Percentiles rank a stretch among this genome's conserved stretches.
phyloP scores from a whole-genome alignment of 176 grass and related monocot species.

The Puccinellia tenuiflora region DNA sequence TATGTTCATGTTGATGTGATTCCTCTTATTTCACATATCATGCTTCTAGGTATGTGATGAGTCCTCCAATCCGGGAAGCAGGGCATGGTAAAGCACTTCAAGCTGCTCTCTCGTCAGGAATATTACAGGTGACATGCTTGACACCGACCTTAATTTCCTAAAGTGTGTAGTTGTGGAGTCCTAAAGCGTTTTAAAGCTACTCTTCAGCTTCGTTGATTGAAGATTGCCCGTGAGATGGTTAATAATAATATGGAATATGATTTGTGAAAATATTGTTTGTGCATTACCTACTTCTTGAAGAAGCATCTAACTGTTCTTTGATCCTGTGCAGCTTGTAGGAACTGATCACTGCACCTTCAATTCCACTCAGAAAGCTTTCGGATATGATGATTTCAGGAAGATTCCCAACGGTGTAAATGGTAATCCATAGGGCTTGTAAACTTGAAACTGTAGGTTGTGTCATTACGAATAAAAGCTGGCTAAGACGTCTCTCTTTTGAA shows the following conservation, averaged over 20 bases:
- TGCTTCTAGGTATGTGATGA: constrained; percentile 90
- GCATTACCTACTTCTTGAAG: background rate
- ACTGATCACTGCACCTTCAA: constrained; percentile 97
- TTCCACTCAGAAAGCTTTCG: constrained; percentile 93
- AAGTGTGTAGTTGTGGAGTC: background rate
- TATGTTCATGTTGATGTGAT: constrained; percentile 12
- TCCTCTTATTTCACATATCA: constrained; percentile 27
- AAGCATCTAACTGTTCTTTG: constrained; percentile 13
- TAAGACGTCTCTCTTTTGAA: constrained; percentile 14
- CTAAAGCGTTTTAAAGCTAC: background rate
- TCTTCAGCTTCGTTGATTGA: background rate
- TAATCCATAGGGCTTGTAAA: constrained; percentile 16
- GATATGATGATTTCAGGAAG: constrained; percentile 82
- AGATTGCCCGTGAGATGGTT: background rate
- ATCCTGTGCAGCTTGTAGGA: constrained; percentile 78
- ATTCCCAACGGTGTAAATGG: constrained; percentile 97
- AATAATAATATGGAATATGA: background rate
- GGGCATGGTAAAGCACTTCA: constrained; percentile 78
- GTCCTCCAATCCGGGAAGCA: constrained; percentile 87
- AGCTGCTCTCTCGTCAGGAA: constrained; percentile 84
- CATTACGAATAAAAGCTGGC: background rate
- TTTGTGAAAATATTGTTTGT: background rate
- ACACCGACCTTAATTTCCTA: background rate
- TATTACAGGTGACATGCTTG: constrained; percentile 59
- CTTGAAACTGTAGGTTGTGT: background rate